A percentile compares a stretch with the other conserved stretches of the same genome.
Evolutionary conservation across 495 filamentous ascomycete species (phyloP).

Genomic region (Xeromyces bisporus): DNA sequence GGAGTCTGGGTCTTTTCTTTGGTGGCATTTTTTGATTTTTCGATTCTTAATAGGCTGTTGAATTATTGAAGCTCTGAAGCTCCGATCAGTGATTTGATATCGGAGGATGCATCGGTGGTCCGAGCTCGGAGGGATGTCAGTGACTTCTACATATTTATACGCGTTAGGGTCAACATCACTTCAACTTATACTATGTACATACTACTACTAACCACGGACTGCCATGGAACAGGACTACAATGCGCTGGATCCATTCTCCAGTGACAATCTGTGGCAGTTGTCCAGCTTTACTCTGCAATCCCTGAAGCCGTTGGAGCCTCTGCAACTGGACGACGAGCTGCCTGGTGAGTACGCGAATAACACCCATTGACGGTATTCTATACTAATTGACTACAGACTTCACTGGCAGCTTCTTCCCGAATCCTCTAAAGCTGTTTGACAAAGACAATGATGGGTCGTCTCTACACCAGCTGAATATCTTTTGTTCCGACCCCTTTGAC

Average conservation of each 20-base stretch:
- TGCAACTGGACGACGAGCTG: conserved; percentile 20
- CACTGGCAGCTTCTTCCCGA: conserved; percentile 12
- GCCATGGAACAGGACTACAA: conserved; percentile 32
- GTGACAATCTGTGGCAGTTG: conserved; percentile 47
- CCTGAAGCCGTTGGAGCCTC: conserved; percentile 20
- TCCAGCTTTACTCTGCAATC: conserved; percentile 29
- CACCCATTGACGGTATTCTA: too few species aligned
- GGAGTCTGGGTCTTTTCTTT: conserved; percentile 40
- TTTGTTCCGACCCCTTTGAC: conserved; percentile 10
- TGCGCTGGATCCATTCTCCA: conserved; percentile 46
- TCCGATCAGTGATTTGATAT: too few species aligned
- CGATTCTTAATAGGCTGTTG: too few species aligned
- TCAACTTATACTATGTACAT: too few species aligned
- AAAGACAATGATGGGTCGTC: conserved; percentile 9
- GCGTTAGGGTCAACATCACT: too few species aligned
- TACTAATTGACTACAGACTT: conserved; percentile 19
- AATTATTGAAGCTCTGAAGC: too few species aligned
- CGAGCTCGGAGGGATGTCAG: conserved; percentile 17
- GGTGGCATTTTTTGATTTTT: conserved; percentile 72
- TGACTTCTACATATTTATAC: too few species aligned
- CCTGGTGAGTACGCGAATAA: conserved; percentile 14
- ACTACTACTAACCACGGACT: conserved; percentile 2
- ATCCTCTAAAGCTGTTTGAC: conserved; percentile 7
- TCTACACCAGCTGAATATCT: conserved; percentile 20
- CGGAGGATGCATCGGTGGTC: too few species aligned